These are phyloP conservation scores for Linnemannia exigua DNA, from an alignment of 192 early-diverging fungal species.

Conservation along the genomic window DNA sequence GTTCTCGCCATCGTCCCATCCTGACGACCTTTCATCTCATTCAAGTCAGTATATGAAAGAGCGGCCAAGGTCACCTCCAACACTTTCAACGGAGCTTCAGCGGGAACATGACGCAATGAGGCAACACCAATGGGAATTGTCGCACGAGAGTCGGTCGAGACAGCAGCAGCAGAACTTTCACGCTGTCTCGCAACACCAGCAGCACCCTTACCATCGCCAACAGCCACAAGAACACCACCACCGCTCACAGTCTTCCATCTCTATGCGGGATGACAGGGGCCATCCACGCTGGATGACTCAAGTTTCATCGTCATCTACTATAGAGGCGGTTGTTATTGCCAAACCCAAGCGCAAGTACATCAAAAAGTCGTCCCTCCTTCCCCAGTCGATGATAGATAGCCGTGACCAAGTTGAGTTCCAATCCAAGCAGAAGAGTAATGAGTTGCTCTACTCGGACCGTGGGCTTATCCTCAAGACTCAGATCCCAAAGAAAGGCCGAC, in stretches of 20 bases:
- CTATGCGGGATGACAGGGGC: background rate
- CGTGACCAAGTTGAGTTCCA: background rate
- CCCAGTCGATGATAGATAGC: background rate
- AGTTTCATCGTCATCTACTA: background rate
- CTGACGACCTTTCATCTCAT: background rate
- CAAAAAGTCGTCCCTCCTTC: slow-evolving; percentile 21
- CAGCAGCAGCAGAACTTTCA: too few species aligned
- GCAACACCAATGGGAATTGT: background rate
- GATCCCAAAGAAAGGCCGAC: slow-evolving; percentile 54
- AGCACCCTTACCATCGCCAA: background rate
- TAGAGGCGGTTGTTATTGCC: background rate
- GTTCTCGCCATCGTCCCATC: background rate
- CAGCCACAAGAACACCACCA: background rate
- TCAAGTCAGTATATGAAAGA: background rate
- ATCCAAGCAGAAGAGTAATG: background rate
- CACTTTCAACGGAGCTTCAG: background rate
- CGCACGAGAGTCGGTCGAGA: background rate
- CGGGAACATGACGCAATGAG: background rate
- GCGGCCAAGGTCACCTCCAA: background rate
- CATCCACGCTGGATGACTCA: background rate
- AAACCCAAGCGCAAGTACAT: slow-evolving; percentile 43
- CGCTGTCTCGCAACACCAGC: background rate
- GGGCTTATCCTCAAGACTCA: slow-evolving; percentile 50
- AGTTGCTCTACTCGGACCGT: slow-evolving; percentile 35
- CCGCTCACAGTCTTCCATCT: background rate